These are phyloP conservation scores for Leishmania major DNA, from an alignment of 208 protist genomes.

Conservation along the genomic window DNA sequence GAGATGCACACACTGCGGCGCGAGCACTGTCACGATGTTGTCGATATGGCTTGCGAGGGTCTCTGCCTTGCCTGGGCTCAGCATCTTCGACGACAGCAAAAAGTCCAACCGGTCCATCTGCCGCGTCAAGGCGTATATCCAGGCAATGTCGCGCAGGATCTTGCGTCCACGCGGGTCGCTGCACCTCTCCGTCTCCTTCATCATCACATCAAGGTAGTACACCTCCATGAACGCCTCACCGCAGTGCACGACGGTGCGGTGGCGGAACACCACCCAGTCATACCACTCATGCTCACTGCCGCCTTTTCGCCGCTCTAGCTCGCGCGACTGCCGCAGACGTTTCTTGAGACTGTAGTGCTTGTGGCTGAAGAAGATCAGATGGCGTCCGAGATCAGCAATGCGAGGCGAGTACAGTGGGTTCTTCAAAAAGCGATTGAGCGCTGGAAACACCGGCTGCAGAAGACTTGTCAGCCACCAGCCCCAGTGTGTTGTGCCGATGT, in stretches of 20 bases:
- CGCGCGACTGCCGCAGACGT: slow-evolving; percentile 69
- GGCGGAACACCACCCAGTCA: slow-evolving; percentile 89
- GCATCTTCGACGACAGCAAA: slow-evolving; percentile 70
- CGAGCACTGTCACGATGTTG: slow-evolving; percentile 87
- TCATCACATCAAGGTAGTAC: slow-evolving; percentile 75
- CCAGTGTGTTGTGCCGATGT: slow-evolving; percentile 90
- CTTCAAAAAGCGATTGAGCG: slow-evolving; percentile 78
- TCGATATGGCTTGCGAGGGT: slow-evolving; percentile 75
- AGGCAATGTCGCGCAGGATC: slow-evolving; percentile 86
- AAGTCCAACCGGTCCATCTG: slow-evolving; percentile 85
- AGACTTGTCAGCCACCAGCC: slow-evolving; percentile 85
- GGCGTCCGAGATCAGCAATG: slow-evolving; percentile 84
- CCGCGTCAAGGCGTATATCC: slow-evolving; percentile 82
- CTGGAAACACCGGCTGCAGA: slow-evolving; percentile 54
- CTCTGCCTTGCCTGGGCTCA: slow-evolving; percentile 66
- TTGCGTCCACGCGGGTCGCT: slow-evolving; percentile 80
- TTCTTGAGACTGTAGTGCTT: slow-evolving; percentile 86
- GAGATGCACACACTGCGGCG: slow-evolving; percentile 85
- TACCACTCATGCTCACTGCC: slow-evolving; percentile 90
- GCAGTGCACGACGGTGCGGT: slow-evolving; percentile 86
- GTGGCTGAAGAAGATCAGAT: slow-evolving; percentile 90
- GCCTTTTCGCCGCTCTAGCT: slow-evolving; percentile 83
- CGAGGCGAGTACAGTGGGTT: slow-evolving; percentile 90
- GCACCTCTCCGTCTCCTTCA: slow-evolving; percentile 78
- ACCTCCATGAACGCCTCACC: slow-evolving; percentile 92